phyloP scores from a whole-genome alignment of 768 basidiomycete genomes.

The Mrakia hoshinonis region DNA sequence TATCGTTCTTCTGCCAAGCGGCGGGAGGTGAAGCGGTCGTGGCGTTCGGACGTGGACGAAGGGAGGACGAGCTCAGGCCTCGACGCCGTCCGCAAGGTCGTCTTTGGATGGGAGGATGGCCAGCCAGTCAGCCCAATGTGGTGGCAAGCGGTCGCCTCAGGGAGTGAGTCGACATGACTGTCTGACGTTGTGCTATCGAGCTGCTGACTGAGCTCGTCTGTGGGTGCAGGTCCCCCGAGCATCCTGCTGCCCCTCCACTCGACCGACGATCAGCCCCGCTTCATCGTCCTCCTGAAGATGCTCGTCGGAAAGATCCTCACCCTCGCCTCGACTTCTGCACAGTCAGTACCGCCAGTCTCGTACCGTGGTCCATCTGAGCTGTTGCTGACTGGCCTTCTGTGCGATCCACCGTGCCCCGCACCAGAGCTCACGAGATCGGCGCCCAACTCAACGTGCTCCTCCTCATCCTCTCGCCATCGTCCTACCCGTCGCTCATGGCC shows the following conservation, averaged over 20 bases:
- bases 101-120: constrained; percentile 3
- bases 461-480: constrained; percentile 16
- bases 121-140: not conserved
- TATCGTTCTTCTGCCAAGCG: not conserved
- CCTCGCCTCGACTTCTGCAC: constrained; percentile 7
- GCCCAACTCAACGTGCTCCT: constrained; percentile 4
- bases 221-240: constrained; percentile 10
- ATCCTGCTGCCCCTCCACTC: constrained; percentile 26
- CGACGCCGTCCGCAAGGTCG: constrained; percentile 10
- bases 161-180: not conserved
- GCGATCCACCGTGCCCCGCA: not conserved
- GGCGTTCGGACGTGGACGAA: constrained; percentile 7
- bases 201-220: not conserved
- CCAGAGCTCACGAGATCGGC: not conserved
- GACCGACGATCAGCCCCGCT: not conserved
- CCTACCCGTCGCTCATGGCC: constrained; percentile 14
- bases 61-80: not conserved
- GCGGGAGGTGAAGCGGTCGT: not conserved
- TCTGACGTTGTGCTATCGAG: no score
- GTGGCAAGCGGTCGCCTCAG: not conserved
- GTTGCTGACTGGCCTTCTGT: not conserved
- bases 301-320: not conserved
- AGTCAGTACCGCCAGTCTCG: not conserved
- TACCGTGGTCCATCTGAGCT: not conserved
- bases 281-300: constrained; percentile 20